These are phyloP conservation scores for Coprinopsis strossmayeri DNA, from an alignment of 768 basidiomycete species.

Conservation along the genomic window DNA sequence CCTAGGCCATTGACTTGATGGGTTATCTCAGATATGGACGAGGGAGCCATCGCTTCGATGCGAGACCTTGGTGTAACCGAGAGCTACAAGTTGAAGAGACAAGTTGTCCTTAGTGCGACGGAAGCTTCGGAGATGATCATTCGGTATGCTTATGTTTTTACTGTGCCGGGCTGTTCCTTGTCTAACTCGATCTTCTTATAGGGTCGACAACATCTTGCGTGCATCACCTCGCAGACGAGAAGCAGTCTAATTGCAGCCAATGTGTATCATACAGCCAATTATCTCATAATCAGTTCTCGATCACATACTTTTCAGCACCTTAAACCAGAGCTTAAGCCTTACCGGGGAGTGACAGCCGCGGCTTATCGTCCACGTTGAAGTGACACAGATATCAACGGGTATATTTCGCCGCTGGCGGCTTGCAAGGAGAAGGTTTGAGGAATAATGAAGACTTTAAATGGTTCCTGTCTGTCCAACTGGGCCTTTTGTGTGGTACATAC, in stretches of 20 bases:
- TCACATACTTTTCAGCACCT: too few relatives aligned
- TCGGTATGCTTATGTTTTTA: conserved; percentile 43
- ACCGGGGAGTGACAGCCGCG: too few relatives aligned
- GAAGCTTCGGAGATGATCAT: conserved; percentile 99
- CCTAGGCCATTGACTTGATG: neutral
- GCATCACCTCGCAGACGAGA: conserved; percentile 83
- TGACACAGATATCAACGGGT: too few relatives aligned
- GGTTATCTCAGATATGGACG: conserved; percentile 71
- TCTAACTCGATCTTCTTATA: conserved; percentile 19
- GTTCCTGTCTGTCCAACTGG: too few relatives aligned
- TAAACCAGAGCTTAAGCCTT: too few relatives aligned
- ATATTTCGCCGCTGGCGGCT: too few relatives aligned
- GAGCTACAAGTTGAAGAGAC: conserved; percentile 94
- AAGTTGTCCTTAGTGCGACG: conserved; percentile 89
- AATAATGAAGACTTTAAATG: too few relatives aligned
- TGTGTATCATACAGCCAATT: neutral
- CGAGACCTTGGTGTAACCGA: conserved; percentile 83
- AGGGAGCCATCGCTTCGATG: conserved; percentile 86
- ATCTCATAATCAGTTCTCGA: too few relatives aligned
- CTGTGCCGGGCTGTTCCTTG: neutral
- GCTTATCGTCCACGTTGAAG: too few relatives aligned
- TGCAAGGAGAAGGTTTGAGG: too few relatives aligned
- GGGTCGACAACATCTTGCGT: conserved; percentile 89
- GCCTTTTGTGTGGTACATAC: too few relatives aligned
- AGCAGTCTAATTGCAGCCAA: conserved; percentile 40